Evolutionary conservation across 345 rosid species (phyloP).

Genomic region (Aquilaria yunnanensis): DNA sequence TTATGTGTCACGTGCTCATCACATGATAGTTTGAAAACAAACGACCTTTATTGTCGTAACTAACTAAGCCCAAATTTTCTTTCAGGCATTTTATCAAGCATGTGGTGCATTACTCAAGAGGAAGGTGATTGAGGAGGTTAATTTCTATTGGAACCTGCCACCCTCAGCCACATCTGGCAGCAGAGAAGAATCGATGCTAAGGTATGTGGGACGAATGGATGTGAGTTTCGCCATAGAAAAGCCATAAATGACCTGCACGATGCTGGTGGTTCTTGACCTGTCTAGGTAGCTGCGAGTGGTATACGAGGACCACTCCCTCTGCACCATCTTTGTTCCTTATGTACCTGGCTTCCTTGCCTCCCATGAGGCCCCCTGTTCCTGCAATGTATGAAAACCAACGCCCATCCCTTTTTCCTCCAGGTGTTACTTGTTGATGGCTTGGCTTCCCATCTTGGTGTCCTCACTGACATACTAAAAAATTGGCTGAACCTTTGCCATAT

Average conservation of each 20-base stretch:
- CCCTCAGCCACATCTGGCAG: background rate
- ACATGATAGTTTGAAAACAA: too few species aligned
- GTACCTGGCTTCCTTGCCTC: conserved; percentile 86
- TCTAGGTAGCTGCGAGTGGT: conserved; percentile 37
- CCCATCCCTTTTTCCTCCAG: conserved; percentile 64
- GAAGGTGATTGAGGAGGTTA: conserved; percentile 51
- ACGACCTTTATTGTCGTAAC: too few species aligned
- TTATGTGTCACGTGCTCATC: too few species aligned
- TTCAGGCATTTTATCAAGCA: too few species aligned
- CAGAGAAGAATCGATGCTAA: conserved; percentile 29
- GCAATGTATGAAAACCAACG: conserved; percentile 49
- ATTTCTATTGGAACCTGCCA: conserved; percentile 57
- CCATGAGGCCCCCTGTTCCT: conserved; percentile 82
- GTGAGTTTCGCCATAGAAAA: conserved; percentile 76
- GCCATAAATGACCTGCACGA: conserved; percentile 55
- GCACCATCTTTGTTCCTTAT: conserved; percentile 59
- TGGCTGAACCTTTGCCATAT: conserved; percentile 53
- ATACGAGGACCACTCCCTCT: conserved; percentile 39
- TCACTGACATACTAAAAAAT: conserved; percentile 63
- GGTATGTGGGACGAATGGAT: conserved; percentile 84
- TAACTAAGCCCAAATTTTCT: too few species aligned
- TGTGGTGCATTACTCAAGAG: conserved; percentile 30
- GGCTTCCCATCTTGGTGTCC: conserved; percentile 86
- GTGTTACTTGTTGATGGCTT: conserved; percentile 74
- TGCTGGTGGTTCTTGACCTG: conserved; percentile 67